Evolutionary conservation across 768 basidiomycete genomes (phyloP).

Genomic region (Lactarius pseudohatsudake): DNA sequence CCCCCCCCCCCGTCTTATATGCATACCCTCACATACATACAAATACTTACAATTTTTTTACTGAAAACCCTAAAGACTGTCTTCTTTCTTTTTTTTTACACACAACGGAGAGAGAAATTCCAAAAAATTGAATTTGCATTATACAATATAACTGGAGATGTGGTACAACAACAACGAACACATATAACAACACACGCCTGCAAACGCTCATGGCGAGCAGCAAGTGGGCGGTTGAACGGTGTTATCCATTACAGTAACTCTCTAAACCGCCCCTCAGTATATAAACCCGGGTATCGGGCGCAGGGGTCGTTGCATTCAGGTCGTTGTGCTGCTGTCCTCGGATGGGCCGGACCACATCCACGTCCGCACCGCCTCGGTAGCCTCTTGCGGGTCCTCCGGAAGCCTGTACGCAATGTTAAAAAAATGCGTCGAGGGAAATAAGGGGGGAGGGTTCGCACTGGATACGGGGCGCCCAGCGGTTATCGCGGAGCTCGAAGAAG

Average conservation of each 20-base stretch:
- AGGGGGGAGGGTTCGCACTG: slow-evolving; percentile 44
- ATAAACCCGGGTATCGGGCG: background rate
- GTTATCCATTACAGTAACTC: background rate
- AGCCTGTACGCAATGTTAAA: slow-evolving; percentile 45
- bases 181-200: background rate
- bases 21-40: slow-evolving; percentile 22
- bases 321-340: background rate
- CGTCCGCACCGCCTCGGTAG: slow-evolving; percentile 61
- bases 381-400: slow-evolving; percentile 66
- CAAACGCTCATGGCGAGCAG: background rate
- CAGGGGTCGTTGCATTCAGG: background rate
- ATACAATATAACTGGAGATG: slow-evolving; percentile 17
- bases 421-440: no score
- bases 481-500: slow-evolving; percentile 77
- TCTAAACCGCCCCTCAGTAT: background rate
- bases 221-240: background rate
- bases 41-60: background rate
- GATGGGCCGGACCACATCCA: slow-evolving; percentile 66
- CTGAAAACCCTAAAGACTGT: no score
- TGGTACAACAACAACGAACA: slow-evolving; percentile 4
- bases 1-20: background rate
- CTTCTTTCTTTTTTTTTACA: no score
- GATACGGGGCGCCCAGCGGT: slow-evolving; percentile 82
- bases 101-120: background rate
- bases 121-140: slow-evolving; percentile 13